These are phyloP conservation scores for Ophiostoma novo-ulmi DNA, from an alignment of 2,329 filamentous ascomycete species.

Conservation along the genomic window DNA sequence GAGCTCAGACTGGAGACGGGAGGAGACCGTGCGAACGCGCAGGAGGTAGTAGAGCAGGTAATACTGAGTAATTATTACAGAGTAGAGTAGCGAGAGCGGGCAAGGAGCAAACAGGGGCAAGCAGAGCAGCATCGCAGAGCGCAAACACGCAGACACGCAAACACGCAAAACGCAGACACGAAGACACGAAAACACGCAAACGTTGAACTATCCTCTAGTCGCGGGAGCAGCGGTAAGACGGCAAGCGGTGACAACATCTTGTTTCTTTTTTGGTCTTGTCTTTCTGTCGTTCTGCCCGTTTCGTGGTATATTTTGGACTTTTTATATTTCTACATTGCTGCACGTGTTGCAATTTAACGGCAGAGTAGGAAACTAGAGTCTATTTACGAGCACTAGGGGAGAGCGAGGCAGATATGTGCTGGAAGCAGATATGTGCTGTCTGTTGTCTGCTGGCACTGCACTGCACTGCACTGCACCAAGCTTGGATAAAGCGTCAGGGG, in stretches of 20 bases:
- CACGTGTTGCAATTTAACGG: slow-evolving; percentile 7
- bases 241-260: slow-evolving; percentile 15
- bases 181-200: background rate
- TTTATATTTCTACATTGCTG: slow-evolving; percentile 6
- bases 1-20: background rate
- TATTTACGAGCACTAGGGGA: background rate
- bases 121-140: too few relatives aligned
- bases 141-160: background rate
- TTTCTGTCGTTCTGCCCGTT: background rate
- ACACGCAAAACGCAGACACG: background rate
- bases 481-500: too few relatives aligned
- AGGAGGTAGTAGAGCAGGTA: background rate
- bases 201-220: background rate
- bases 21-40: slow-evolving; percentile 2
- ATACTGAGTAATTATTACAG: too few relatives aligned
- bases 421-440: too few relatives aligned
- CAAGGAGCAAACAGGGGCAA: background rate
- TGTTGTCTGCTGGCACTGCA: too few relatives aligned
- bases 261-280: background rate
- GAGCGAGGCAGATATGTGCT: background rate
- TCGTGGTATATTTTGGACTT: background rate
- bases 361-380: background rate
- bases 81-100: too few relatives aligned
- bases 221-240: slow-evolving; percentile 22
- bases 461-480: too few relatives aligned